Conservation (phyloP, 805 yeast species). For the Nakazawaea siamensis region DNA sequence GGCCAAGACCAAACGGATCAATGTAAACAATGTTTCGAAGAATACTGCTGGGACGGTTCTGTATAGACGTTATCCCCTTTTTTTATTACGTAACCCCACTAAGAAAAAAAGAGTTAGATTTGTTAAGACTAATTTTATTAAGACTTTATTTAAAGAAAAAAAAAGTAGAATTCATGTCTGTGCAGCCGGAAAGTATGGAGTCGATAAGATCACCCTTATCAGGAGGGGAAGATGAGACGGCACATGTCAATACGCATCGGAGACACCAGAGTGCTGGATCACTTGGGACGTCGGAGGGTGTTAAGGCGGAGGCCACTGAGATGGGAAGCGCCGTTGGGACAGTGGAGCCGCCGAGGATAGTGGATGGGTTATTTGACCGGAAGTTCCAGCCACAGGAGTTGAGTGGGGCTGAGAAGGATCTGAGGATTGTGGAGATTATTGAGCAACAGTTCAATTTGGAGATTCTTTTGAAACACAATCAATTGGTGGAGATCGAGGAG, state of each 20-base stretch:
- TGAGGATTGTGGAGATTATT: constrained; percentile 22
- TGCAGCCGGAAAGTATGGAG: neutral
- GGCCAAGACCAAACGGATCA: constrained; percentile 7
- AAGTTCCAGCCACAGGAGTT: constrained; percentile 1
- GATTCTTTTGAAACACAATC: constrained; percentile 51
- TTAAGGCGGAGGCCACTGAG: neutral
- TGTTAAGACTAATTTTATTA: neutral
- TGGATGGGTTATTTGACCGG: constrained; percentile 7
- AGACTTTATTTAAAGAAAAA: no score
- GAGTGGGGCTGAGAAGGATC: neutral
- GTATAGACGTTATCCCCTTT: neutral
- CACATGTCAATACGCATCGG: neutral
- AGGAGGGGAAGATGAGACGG: constrained; percentile 7
- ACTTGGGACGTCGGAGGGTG: neutral
- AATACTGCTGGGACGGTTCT: constrained; percentile 23
- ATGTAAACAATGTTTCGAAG: constrained; percentile 27
- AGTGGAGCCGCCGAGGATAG: constrained; percentile 2
- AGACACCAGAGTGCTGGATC: constrained; percentile 8
- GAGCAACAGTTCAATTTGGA: constrained; percentile 48
- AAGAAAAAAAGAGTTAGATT: neutral
- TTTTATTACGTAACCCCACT: neutral
- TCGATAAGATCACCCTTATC: constrained; percentile 10
- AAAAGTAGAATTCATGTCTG: neutral
- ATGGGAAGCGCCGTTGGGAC: neutral
- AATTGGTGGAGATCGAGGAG: constrained; percentile 37